These are phyloP conservation scores for Penicillium sp. DNA, from an alignment of 2,329 filamentous ascomycete genomes.

Conservation along the genomic window DNA sequence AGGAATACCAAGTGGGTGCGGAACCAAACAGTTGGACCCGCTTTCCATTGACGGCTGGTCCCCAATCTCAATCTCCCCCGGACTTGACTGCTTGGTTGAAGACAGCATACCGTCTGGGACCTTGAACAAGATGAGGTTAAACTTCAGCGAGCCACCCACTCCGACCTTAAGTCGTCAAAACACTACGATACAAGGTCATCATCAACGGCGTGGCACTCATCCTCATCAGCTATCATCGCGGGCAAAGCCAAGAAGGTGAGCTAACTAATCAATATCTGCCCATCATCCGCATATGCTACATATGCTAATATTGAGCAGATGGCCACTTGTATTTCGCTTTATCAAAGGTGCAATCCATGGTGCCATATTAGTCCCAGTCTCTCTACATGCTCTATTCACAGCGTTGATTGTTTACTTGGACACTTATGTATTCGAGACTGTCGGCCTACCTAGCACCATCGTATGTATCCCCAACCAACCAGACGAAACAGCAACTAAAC, in stretches of 20 bases:
- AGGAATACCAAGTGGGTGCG: neutral
- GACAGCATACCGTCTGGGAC: neutral
- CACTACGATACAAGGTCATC: slow-evolving; percentile 22
- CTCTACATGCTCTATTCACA: slow-evolving; percentile 58
- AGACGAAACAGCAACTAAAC: neutral
- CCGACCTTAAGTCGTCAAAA: slow-evolving; percentile 33
- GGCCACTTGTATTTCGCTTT: slow-evolving; percentile 63
- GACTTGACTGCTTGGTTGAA: neutral
- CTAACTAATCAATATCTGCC: neutral
- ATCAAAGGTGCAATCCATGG: slow-evolving; percentile 63
- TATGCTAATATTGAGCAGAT: slow-evolving; percentile 39
- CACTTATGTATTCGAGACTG: slow-evolving; percentile 48
- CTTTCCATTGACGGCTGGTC: neutral
- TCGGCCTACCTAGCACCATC: slow-evolving; percentile 59
- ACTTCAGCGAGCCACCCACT: slow-evolving; percentile 31
- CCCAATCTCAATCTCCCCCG: neutral
- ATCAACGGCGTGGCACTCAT: slow-evolving; percentile 23
- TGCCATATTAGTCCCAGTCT: slow-evolving; percentile 56
- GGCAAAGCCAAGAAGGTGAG: slow-evolving; percentile 32
- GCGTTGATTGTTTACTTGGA: slow-evolving; percentile 60
- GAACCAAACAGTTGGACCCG: neutral
- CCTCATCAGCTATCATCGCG: slow-evolving; percentile 34
- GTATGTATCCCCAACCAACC: slow-evolving; percentile 34
- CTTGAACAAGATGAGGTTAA: slow-evolving; percentile 24
- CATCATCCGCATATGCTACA: neutral